Evolutionary conservation across 495 filamentous ascomycete genomes (phyloP).

Genomic region (Chaetomium tenue): DNA sequence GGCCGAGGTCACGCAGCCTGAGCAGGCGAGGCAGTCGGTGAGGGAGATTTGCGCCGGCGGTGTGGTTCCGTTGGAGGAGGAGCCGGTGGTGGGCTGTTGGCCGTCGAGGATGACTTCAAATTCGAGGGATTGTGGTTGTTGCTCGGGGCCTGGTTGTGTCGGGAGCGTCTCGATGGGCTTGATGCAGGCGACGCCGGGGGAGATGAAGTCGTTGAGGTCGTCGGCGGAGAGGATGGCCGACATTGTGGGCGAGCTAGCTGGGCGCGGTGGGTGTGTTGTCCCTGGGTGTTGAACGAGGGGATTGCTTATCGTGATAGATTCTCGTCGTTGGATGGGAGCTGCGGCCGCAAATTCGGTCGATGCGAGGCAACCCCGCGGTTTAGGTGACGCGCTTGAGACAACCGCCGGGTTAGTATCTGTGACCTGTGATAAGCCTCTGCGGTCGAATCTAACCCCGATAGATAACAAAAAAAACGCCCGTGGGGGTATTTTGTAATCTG

Average conservation of each 20-base stretch:
- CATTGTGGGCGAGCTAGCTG: slow-evolving; percentile 53
- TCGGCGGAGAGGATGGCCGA: slow-evolving; percentile 94
- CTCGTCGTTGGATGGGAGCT: too few relatives aligned
- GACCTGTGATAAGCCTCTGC: background rate
- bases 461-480: background rate
- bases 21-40: slow-evolving; percentile 96
- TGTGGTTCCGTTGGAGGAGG: slow-evolving; percentile 13
- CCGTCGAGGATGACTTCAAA: slow-evolving; percentile 91
- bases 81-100: slow-evolving; percentile 47
- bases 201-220: slow-evolving; percentile 98
- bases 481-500: background rate
- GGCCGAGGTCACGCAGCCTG: slow-evolving; percentile 94
- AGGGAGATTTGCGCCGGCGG: slow-evolving; percentile 82
- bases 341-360: background rate
- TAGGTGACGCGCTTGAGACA: background rate
- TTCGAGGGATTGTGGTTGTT: slow-evolving; percentile 47
- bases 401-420: background rate
- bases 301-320: background rate
- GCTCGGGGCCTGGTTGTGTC: slow-evolving; percentile 19
- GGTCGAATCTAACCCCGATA: background rate
- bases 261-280: background rate
- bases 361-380: background rate
- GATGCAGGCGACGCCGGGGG: slow-evolving; percentile 94
- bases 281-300: background rate
- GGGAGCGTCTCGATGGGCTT: slow-evolving; percentile 94